Evolutionary conservation across 176 grass and related monocot species (phyloP), one percentile per base, ranked within the genome.

Genomic region (barley (Hordeum vulgare)): DNA sequence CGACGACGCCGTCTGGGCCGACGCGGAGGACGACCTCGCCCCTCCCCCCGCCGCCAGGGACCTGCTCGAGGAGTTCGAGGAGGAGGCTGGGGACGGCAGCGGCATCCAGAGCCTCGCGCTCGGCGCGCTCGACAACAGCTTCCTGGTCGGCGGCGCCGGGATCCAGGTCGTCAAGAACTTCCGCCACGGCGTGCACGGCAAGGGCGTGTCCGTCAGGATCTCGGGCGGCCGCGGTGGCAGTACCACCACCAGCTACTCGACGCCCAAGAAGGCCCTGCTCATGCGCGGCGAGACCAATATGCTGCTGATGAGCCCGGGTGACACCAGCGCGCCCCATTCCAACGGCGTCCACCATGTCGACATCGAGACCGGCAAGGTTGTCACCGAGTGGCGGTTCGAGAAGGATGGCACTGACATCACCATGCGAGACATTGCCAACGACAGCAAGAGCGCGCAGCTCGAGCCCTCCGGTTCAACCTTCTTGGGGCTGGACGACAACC

Each of bases 141-240:
- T 98, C 68, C 74, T 98, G n/a, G 96, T 98, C 9, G 90, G 90
- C 6, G 85, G 83, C 39, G 36, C 96, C 0, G 92, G 87, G 2
- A 95, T 98, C 41, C 93, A 98, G 85, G 93, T 95, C 6, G 90
- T 98, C 64, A 98, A 84, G 79, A 98, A 98, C 79, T 92, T 95
- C 83, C 63, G 74, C 15, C 93, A 95, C 36, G 96, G 96, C 9
- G 84, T 98, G 86, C 93, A 98, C 71, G 93, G 96, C 0, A 98
- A 89, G 85, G 96, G 96, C 4, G 85, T 91, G 4, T 93, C 83
- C 0, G 91, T 98, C 47, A 95, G 78, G 79, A 88, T 98, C 36
- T 82, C 84, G 0, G 87, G 56, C 23, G 77, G 67, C 33, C 82
- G 68, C 7, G 59, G 62, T 1, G 75, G 47, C 56, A 60, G 20